These are phyloP conservation scores for Seiridium unicorne DNA, from an alignment of 2,329 filamentous ascomycete genomes.

Conservation along the genomic window DNA sequence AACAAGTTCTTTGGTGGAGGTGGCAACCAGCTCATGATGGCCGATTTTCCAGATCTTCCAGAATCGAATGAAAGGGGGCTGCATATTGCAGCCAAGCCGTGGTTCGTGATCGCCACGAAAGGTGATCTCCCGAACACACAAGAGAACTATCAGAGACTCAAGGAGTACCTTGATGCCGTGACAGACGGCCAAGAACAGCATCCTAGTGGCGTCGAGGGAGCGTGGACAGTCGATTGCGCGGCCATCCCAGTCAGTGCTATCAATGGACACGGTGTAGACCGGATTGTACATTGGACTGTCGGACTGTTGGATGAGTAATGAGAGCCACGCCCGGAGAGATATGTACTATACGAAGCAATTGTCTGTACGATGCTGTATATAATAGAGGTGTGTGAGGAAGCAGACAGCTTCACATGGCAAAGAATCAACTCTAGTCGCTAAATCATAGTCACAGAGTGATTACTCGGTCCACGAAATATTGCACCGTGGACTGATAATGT, in stretches of 20 bases:
- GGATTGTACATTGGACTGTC: constrained; percentile 71
- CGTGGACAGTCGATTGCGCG: constrained; percentile 60
- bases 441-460: no score
- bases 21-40: constrained; percentile 25
- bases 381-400: no score
- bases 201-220: constrained; percentile 63
- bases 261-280: constrained; percentile 76
- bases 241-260: constrained; percentile 90
- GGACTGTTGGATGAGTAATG: constrained; percentile 56
- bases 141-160: constrained; percentile 70
- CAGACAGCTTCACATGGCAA: no score
- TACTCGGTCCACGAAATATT: no score
- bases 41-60: constrained; percentile 24
- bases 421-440: no score
- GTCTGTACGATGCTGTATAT: no score
- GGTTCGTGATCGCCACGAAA: constrained; percentile 95
- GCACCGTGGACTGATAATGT: no score
- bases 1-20: not conserved
- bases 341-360: no score
- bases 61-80: constrained; percentile 29
- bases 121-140: constrained; percentile 79
- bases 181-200: constrained; percentile 63
- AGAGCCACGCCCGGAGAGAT: no score
- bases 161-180: constrained; percentile 68
- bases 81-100: constrained; percentile 90